These are phyloP conservation scores for Cylindrotheca closterium DNA, from an alignment of 108 stramenopile species.

Conservation along the genomic window DNA sequence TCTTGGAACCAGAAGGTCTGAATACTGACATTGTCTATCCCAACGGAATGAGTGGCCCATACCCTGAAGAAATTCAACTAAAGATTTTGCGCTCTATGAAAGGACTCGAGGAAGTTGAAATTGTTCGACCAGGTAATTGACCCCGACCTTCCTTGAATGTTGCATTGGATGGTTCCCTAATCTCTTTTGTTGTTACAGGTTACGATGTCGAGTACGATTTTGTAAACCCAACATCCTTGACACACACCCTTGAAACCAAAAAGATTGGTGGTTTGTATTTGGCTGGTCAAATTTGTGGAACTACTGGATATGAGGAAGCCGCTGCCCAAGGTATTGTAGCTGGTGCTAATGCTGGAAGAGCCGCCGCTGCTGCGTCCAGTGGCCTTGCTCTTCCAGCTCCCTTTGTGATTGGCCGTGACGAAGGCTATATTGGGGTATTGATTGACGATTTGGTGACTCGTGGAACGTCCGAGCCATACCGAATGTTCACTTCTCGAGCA, in stretches of 20 bases:
- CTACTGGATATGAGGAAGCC: slow-evolving; percentile 99
- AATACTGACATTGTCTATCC: slow-evolving; percentile 96
- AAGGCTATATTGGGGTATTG: slow-evolving; percentile 96
- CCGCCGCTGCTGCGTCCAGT: slow-evolving; percentile 48
- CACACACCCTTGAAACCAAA: slow-evolving; percentile 93
- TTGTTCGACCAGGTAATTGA: slow-evolving; percentile 68
- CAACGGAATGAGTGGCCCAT: slow-evolving; percentile 90
- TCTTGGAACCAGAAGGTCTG: slow-evolving; percentile 97
- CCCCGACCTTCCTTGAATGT: too few species aligned
- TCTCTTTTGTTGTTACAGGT: neutral
- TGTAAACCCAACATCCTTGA: slow-evolving; percentile 90
- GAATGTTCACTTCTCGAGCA: slow-evolving; percentile 97
- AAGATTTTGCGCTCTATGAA: slow-evolving; percentile 86
- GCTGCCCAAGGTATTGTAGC: slow-evolving; percentile 96
- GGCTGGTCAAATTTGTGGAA: slow-evolving; percentile 98
- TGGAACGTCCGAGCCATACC: slow-evolving; percentile 94
- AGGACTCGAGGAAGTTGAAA: slow-evolving; percentile 91
- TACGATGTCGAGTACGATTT: slow-evolving; percentile 97
- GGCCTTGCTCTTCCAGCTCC: slow-evolving; percentile 59
- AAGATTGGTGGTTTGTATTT: slow-evolving; percentile 87
- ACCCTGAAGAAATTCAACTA: slow-evolving; percentile 91
- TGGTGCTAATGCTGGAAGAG: slow-evolving; percentile 89
- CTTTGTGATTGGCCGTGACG: slow-evolving; percentile 92
- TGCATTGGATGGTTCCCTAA: too few species aligned
- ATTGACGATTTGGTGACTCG: slow-evolving; percentile 97